These are phyloP conservation scores for Leccinum subgranulosum DNA, from an alignment of 768 basidiomycete genomes.

Conservation along the genomic window DNA sequence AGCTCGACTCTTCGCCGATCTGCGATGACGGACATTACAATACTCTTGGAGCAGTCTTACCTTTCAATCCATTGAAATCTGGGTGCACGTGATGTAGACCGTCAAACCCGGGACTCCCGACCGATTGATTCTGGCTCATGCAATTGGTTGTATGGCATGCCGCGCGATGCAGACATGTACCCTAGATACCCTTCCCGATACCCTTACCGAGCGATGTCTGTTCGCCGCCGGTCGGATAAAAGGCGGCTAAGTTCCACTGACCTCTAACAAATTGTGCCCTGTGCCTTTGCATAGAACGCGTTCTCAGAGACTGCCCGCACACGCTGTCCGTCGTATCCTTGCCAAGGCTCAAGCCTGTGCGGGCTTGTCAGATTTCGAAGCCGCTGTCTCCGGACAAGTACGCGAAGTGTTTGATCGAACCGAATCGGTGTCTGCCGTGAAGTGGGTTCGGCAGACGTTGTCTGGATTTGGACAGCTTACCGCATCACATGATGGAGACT, in stretches of 20 bases:
- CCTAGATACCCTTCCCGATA: too few species aligned
- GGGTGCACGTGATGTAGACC: not conserved
- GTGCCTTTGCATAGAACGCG: not conserved
- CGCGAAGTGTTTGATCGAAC: constrained; percentile 21
- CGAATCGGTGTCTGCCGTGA: constrained; percentile 8
- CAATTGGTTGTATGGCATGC: not conserved
- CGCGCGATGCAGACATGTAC: not conserved
- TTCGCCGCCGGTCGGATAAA: not conserved
- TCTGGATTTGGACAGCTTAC: constrained; percentile 2
- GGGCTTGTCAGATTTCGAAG: not conserved
- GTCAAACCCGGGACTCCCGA: not conserved
- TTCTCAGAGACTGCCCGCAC: not conserved
- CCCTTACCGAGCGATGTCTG: not conserved
- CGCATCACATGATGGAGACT: constrained; percentile 12
- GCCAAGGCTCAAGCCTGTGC: not conserved
- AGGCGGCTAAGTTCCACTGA: not conserved
- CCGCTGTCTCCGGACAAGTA: not conserved
- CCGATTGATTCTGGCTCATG: not conserved
- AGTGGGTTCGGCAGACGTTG: not conserved
- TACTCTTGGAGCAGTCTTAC: not conserved
- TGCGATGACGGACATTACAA: not conserved
- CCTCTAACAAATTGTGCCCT: not conserved
- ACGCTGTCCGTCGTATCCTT: not conserved
- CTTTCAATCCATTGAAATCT: not conserved
- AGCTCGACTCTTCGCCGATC: not conserved